Evolutionary conservation across 2,329 filamentous ascomycete species (phyloP).

Genomic region (Dothistroma septosporum): DNA sequence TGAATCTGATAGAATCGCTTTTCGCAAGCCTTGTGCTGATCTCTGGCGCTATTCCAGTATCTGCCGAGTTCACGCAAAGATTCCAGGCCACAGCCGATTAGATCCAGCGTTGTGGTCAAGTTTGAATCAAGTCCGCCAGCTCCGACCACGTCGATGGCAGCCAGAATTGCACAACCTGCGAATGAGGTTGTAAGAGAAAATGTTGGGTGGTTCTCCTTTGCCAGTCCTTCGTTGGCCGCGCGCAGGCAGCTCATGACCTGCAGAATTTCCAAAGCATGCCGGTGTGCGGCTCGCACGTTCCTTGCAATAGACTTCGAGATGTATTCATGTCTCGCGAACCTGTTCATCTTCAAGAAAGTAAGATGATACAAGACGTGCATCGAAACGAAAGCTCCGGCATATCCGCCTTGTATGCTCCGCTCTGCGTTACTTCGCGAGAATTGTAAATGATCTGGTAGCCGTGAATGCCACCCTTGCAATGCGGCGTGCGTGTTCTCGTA

Average conservation of each 20-base stretch:
- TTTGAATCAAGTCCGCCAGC: constrained; percentile 54
- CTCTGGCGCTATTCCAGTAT: constrained; percentile 58
- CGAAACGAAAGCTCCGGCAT: constrained; percentile 57
- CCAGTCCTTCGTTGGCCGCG: constrained; percentile 19
- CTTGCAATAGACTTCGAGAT: constrained; percentile 43
- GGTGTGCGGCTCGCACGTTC: constrained; percentile 48
- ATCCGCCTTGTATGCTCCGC: constrained; percentile 50
- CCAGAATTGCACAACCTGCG: constrained; percentile 57
- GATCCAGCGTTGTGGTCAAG: constrained; percentile 51
- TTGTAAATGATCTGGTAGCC: constrained; percentile 53
- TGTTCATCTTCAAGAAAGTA: constrained; percentile 61
- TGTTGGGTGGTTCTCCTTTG: constrained; percentile 35
- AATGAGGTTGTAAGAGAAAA: constrained; percentile 49
- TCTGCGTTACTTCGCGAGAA: constrained; percentile 58
- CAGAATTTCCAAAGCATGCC: constrained; percentile 53
- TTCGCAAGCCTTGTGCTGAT: constrained; percentile 49
- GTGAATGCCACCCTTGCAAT: constrained; percentile 56
- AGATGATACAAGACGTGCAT: constrained; percentile 66
- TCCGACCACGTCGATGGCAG: constrained; percentile 63
- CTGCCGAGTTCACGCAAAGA: constrained; percentile 54
- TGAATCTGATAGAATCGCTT: constrained; percentile 45
- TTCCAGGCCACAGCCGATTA: constrained; percentile 51
- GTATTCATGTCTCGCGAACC: constrained; percentile 50
- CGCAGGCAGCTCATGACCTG: constrained; percentile 32
- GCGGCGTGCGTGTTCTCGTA: constrained; percentile 51